A percentile compares a stretch with the other conserved stretches of the same genome.
These are phyloP conservation scores for Penicillium sp. DNA, from an alignment of 2,329 filamentous ascomycete species.

Conservation along the genomic window DNA sequence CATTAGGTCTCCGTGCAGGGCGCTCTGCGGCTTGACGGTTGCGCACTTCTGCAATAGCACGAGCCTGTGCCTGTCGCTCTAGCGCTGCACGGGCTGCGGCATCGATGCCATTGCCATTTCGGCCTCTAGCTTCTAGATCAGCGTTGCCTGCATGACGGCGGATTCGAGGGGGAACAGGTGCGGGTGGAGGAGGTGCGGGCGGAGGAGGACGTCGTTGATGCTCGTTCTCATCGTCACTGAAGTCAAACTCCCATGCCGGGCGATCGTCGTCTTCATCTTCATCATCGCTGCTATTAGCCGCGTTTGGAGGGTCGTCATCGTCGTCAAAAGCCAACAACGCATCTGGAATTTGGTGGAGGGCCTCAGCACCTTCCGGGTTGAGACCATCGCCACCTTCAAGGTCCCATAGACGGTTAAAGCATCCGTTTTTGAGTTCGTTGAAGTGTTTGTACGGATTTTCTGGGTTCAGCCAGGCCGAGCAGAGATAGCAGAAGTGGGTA, in stretches of 20 bases:
- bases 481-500: slow-evolving; percentile 94
- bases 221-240: slow-evolving; percentile 27
- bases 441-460: slow-evolving; percentile 86
- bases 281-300: slow-evolving; percentile 14
- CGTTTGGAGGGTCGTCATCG: not conserved
- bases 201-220: slow-evolving; percentile 25
- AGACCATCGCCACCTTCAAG: slow-evolving; percentile 71
- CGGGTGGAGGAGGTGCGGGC: slow-evolving; percentile 43
- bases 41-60: slow-evolving; percentile 39
- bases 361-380: slow-evolving; percentile 43
- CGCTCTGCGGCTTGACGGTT: slow-evolving; percentile 26
- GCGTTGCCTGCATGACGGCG: too few relatives aligned
- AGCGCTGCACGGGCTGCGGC: slow-evolving; percentile 38
- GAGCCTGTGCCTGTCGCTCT: slow-evolving; percentile 40
- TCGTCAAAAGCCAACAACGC: slow-evolving; percentile 38
- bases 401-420: slow-evolving; percentile 88
- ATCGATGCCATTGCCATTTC: slow-evolving; percentile 31
- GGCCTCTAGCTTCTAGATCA: slow-evolving; percentile 25
- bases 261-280: slow-evolving; percentile 27
- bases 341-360: slow-evolving; percentile 40
- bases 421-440: slow-evolving; percentile 66
- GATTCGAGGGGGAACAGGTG: slow-evolving; percentile 39
- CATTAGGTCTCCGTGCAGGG: slow-evolving; percentile 2
- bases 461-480: slow-evolving; percentile 78
- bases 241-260: slow-evolving; percentile 14